These are phyloP conservation scores for Yamadazyma pseudoaaseri DNA, from an alignment of 1,139 yeast species.

Conservation along the genomic window DNA sequence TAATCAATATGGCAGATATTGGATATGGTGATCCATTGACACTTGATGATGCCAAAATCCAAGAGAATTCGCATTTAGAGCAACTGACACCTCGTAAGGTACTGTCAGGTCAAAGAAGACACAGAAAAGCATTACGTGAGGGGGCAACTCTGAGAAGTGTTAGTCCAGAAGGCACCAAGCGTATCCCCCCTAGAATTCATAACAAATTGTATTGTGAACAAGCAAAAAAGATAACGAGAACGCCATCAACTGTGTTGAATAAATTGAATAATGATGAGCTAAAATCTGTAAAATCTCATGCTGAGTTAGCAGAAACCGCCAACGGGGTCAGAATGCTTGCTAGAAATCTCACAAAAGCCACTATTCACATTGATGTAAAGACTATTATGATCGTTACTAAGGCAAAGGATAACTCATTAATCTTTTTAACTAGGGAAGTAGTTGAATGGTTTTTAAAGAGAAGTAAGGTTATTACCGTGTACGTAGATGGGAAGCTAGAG, in stretches of 20 bases:
- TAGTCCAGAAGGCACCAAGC: constrained; percentile 15
- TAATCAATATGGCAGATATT: too few species aligned
- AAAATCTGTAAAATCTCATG: constrained; percentile 59
- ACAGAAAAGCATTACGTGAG: constrained; percentile 15
- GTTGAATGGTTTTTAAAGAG: constrained; percentile 68
- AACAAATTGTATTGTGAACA: constrained; percentile 33
- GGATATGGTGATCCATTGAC: too few species aligned
- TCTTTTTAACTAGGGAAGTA: constrained; percentile 71
- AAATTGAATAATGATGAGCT: constrained; percentile 39
- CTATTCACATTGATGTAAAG: constrained; percentile 66
- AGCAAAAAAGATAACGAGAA: constrained; percentile 14
- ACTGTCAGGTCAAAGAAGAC: constrained; percentile 9
- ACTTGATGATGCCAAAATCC: constrained; percentile 1
- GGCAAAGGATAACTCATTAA: constrained; percentile 76
- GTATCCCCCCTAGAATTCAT: constrained; percentile 32
- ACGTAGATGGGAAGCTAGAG: constrained; percentile 67
- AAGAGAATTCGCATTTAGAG: background rate
- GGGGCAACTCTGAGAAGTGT: constrained; percentile 10
- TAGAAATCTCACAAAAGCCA: constrained; percentile 69
- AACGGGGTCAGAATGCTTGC: constrained; percentile 82
- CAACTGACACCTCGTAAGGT: background rate
- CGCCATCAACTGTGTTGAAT: constrained; percentile 30
- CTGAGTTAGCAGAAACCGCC: constrained; percentile 79
- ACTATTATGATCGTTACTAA: constrained; percentile 81
- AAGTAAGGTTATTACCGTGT: constrained; percentile 53